Percentiles rank a stretch among this genome's conserved stretches.
phyloP scores from a whole-genome alignment of 129 eudicot species.

The Lactuca sativa region DNA sequence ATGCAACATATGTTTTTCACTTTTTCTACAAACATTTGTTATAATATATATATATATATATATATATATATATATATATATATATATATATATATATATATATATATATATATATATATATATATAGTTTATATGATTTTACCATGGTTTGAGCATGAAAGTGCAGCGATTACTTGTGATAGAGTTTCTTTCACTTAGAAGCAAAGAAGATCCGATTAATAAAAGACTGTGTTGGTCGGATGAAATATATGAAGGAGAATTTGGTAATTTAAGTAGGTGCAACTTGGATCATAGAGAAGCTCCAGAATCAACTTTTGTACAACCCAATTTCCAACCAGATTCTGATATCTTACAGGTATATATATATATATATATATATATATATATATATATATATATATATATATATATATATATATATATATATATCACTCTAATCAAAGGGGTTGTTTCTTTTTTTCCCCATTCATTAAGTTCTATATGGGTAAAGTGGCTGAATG shows the following conservation, averaged over 20 bases:
- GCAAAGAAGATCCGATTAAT: slow-evolving; percentile 34
- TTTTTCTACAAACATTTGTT: slow-evolving; percentile 5
- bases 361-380: no score
- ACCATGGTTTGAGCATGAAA: slow-evolving; percentile 19
- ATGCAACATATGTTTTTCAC: neutral
- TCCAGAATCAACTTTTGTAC: slow-evolving; percentile 34
- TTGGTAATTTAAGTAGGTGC: slow-evolving; percentile 54
- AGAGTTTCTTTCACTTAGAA: slow-evolving; percentile 57
- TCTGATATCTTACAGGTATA: slow-evolving; percentile 79
- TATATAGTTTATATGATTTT: slow-evolving; percentile 4
- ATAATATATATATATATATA: neutral
- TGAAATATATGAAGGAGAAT: slow-evolving; percentile 76
- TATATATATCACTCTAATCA: neutral
- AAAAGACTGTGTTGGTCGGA: slow-evolving; percentile 49
- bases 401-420: no score
- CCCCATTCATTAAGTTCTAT: neutral
- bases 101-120: no score
- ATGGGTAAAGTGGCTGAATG: neutral
- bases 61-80: no score
- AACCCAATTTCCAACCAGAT: slow-evolving; percentile 35
- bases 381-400: no score
- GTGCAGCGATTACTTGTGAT: slow-evolving; percentile 82
- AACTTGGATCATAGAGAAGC: slow-evolving; percentile 49
- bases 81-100: no score
- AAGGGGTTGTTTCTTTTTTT: neutral